Conservation (phyloP, 176 grass and related monocot species). For the Avena atlantica region DNA sequence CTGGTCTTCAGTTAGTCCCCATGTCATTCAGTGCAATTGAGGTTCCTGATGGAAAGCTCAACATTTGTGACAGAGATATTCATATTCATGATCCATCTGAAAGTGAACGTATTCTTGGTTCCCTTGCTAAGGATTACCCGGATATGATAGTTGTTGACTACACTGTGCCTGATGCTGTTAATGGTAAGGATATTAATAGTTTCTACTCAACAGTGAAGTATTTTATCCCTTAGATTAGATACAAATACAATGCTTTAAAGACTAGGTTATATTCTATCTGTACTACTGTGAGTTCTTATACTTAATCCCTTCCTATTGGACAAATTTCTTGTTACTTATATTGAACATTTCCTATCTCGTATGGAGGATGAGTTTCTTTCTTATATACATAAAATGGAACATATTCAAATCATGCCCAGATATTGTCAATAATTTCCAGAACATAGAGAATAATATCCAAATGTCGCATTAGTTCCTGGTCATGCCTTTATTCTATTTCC, state of each 20-base stretch:
- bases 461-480: background rate
- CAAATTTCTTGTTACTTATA: slow-evolving; percentile 1
- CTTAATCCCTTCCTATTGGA: background rate
- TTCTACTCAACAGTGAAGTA: background rate
- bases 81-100: slow-evolving; percentile 66
- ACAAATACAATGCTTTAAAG: background rate
- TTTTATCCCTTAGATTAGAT: background rate
- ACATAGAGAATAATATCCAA: background rate
- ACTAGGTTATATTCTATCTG: background rate
- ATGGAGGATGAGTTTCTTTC: background rate
- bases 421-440: background rate
- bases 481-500: slow-evolving; percentile 28
- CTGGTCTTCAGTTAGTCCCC: slow-evolving; percentile 84
- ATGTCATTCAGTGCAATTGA: slow-evolving; percentile 70
- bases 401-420: background rate
- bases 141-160: slow-evolving; percentile 88
- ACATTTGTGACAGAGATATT: slow-evolving; percentile 67
- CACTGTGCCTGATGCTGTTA: slow-evolving; percentile 91
- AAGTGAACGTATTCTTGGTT: slow-evolving; percentile 69
- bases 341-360: background rate
- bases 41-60: slow-evolving; percentile 60
- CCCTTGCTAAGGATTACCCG: slow-evolving; percentile 65
- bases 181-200: slow-evolving; percentile 54
- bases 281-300: slow-evolving; percentile 27
- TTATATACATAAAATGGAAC: background rate